Percentiles rank a stretch among this genome's conserved stretches.
phyloP scores from a whole-genome alignment of 1,284 basidiomycete genomes.

The Pascua sp. region DNA sequence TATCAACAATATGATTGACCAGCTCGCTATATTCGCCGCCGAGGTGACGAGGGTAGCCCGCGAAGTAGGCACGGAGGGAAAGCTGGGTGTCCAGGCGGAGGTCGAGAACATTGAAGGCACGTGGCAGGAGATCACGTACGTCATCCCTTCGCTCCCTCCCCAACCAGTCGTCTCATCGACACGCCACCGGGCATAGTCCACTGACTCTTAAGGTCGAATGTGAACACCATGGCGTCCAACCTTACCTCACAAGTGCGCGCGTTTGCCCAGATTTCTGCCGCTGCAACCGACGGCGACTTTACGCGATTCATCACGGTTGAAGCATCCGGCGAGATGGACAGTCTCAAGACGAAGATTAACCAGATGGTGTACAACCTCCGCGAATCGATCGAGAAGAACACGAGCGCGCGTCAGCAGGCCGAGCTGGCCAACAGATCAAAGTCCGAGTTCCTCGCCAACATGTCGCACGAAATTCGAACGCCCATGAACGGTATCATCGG shows the following conservation, averaged over 20 bases:
- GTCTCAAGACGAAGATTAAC: conserved; percentile 83
- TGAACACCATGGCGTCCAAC: conserved; percentile 93
- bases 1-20: conserved; percentile 94
- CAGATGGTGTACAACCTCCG: conserved; percentile 98
- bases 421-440: conserved; percentile 95
- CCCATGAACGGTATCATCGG: conserved; percentile 99
- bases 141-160: conserved; percentile 21
- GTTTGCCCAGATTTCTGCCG: conserved; percentile 97
- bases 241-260: conserved; percentile 98
- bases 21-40: conserved; percentile 86
- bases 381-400: conserved; percentile 98
- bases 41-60: conserved; percentile 94
- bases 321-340: conserved; percentile 98
- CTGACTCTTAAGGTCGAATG: conserved; percentile 62
- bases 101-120: conserved; percentile 96
- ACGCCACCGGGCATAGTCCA: too few species aligned
- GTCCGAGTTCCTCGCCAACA: conserved; percentile 96
- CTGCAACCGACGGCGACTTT: conserved; percentile 98
- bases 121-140: conserved; percentile 97
- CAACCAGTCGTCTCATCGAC: too few species aligned
- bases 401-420: conserved; percentile 92
- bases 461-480: conserved; percentile 96
- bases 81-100: conserved; percentile 94
- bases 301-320: conserved; percentile 99
- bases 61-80: conserved; percentile 94